Conservation (phyloP, 2,329 filamentous ascomycete genomes). For the Cladophialophora psammophila region DNA sequence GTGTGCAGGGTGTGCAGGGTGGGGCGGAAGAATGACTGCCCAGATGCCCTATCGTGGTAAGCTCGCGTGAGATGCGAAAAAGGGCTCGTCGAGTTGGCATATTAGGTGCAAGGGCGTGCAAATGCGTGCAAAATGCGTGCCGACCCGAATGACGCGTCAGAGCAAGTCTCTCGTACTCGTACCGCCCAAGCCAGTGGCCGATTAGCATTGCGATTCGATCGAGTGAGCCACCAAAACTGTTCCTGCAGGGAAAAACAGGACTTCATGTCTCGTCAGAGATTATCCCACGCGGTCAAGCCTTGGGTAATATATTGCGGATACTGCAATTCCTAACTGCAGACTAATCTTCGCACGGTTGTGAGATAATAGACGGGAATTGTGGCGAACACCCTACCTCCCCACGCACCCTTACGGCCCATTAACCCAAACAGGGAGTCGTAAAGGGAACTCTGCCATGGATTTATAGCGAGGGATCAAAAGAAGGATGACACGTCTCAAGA, state of each 20-base stretch:
- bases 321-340: not conserved
- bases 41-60: not conserved
- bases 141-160: constrained; percentile 1
- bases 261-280: not conserved
- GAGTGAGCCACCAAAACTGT: not conserved
- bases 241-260: not conserved
- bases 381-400: not conserved
- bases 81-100: too few relatives aligned
- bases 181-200: not conserved
- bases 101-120: not conserved
- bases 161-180: not conserved
- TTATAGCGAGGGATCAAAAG: not conserved
- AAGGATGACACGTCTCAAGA: not conserved
- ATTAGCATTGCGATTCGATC: not conserved
- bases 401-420: not conserved
- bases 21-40: not conserved
- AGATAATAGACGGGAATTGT: not conserved
- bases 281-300: not conserved
- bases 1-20: not conserved
- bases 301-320: not conserved
- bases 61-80: not conserved
- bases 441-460: not conserved
- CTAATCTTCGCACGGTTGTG: not conserved
- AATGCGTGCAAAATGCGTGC: not conserved
- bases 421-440: not conserved